Evolutionary conservation across 2,329 filamentous ascomycete genomes (phyloP).

Genomic region (Neocucurbitaria cava): DNA sequence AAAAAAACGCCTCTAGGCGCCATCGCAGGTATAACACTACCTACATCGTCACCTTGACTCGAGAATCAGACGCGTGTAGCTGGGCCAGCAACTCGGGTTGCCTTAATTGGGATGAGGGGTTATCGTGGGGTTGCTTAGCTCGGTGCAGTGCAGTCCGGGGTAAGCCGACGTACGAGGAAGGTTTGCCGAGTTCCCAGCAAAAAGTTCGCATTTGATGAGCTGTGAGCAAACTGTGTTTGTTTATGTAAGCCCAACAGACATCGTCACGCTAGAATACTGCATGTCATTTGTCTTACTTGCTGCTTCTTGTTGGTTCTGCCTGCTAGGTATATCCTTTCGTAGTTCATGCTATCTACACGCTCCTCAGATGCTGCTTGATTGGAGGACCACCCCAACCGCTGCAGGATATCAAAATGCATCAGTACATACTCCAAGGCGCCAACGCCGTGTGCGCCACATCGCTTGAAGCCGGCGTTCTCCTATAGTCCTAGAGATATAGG

Average conservation of each 20-base stretch:
- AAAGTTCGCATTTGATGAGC: background rate
- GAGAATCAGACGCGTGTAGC: background rate
- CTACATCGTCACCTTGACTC: background rate
- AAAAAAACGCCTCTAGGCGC: background rate
- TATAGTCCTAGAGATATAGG: background rate
- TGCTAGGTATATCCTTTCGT: background rate
- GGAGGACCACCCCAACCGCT: background rate
- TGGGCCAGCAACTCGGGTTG: background rate
- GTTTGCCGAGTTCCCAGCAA: background rate
- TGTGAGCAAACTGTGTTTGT: background rate
- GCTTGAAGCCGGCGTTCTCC: background rate
- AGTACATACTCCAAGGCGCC: background rate
- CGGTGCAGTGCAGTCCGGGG: background rate
- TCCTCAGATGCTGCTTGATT: background rate
- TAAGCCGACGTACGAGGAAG: background rate
- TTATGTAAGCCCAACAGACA: background rate
- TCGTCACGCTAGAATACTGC: too few relatives aligned
- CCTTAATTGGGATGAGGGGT: constrained; percentile 8
- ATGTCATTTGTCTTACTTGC: too few relatives aligned
- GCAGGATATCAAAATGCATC: constrained; percentile 20
- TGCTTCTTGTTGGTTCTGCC: background rate
- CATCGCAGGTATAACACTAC: background rate
- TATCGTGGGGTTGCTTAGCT: constrained; percentile 7
- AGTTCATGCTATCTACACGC: constrained; percentile 9
- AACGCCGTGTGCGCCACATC: constrained; percentile 12